phyloP scores from a whole-genome alignment of 106 monocot genomes.

The Allium cepa region DNA sequence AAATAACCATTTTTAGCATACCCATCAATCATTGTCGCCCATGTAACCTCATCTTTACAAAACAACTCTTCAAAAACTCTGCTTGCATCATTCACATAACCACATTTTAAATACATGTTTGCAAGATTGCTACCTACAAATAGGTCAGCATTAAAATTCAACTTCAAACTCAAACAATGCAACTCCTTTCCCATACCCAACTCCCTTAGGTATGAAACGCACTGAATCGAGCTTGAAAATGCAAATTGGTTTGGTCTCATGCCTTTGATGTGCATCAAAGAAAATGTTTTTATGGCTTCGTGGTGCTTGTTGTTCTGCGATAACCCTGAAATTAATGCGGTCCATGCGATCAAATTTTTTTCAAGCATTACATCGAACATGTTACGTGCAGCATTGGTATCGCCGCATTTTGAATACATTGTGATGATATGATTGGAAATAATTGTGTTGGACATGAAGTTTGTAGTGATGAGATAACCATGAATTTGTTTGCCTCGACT shows the following conservation, averaged over 20 bases:
- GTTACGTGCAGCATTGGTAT: conserved; percentile 10
- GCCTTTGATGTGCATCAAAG: conserved; percentile 18
- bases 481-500: conserved; percentile 34
- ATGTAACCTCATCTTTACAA: conserved; percentile 35
- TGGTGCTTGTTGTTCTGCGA: conserved; percentile 15
- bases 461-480: conserved; percentile 21
- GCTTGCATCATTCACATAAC: conserved; percentile 13
- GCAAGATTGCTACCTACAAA: conserved; percentile 54
- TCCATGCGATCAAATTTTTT: conserved; percentile 35
- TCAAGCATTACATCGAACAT: conserved; percentile 35
- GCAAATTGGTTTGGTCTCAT: conserved; percentile 38
- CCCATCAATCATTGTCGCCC: conserved; percentile 54
- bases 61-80: conserved; percentile 34
- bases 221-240: conserved; percentile 36
- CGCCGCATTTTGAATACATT: conserved; percentile 44
- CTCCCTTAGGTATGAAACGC: conserved; percentile 4
- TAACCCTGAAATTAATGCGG: conserved; percentile 34
- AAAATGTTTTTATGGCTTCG: conserved; percentile 25
- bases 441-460: conserved; percentile 23
- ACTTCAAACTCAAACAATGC: conserved; percentile 28
- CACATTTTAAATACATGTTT: conserved; percentile 45
- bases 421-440: conserved; percentile 47
- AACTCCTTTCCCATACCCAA: conserved; percentile 19
- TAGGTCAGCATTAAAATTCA: conserved; percentile 23
- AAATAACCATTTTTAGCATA: conserved; percentile 36